Evolutionary conservation across 768 basidiomycete genomes (phyloP).

Genomic region (Udeniomyces megalosporus): DNA sequence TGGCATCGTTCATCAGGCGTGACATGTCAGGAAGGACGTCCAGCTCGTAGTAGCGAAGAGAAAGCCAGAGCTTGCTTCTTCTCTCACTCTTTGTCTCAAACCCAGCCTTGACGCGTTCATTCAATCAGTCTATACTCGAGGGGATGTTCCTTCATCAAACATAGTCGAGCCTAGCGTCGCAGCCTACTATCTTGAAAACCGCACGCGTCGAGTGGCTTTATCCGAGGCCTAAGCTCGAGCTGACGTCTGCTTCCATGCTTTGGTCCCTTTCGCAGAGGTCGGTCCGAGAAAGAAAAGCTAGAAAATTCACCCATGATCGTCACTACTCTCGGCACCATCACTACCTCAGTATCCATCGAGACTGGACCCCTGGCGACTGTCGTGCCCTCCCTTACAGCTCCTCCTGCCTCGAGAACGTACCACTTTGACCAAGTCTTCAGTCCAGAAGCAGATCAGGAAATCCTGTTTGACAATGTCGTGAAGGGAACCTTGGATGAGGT

Average conservation of each 20-base stretch:
- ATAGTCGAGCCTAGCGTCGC: too few relatives aligned
- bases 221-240: not conserved
- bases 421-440: constrained; percentile 93
- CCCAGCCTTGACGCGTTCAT: too few relatives aligned
- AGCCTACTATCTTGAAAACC: too few relatives aligned
- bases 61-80: too few relatives aligned
- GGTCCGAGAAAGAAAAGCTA: constrained; percentile 68
- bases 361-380: constrained; percentile 32
- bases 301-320: constrained; percentile 80
- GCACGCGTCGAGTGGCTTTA: too few relatives aligned
- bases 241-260: not conserved
- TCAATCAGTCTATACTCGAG: too few relatives aligned
- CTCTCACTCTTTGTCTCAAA: too few relatives aligned
- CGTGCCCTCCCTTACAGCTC: constrained; percentile 21
- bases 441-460: constrained; percentile 85
- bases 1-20: too few relatives aligned
- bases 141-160: too few relatives aligned
- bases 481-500: constrained; percentile 84
- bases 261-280: constrained; percentile 26
- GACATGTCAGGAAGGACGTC: too few relatives aligned
- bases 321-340: constrained; percentile 55
- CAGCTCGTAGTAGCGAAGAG: too few relatives aligned
- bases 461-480: constrained; percentile 88
- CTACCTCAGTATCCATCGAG: constrained; percentile 64
- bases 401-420: constrained; percentile 41